Base-by-base conservation (phyloP, 2,329 filamentous ascomycete species). In the Xylogone sp. region DNA sequence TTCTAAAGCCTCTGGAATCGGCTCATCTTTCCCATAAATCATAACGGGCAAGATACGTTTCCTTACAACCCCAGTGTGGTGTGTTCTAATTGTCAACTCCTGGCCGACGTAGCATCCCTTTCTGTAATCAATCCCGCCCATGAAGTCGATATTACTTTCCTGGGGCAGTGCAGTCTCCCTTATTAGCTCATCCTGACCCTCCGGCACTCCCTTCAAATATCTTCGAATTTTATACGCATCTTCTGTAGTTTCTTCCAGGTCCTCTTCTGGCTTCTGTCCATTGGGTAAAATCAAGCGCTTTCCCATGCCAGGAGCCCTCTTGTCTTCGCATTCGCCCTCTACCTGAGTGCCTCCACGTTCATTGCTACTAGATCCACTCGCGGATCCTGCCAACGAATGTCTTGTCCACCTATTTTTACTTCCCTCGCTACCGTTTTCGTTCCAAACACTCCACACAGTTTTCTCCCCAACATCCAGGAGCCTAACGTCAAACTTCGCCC, bases 31-130 rank as follows among this genome's bases (percentile, higher is more conserved):
- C 6, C 72, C 73, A 67, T 93, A 94, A 16, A 97, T 64, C 57
- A 87, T 72, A 29, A 93, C 84, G 0, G 94, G 94, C 48, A 99
- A 69, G 46, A 97, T 83, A 46, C 94, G 81, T 76, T 97, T 96
- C 55, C 94, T 80, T 42, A 99, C 90, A 16, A 99, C 90, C 20
- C 94, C 94, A 12, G 88, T 92, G 70, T 99, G 94, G 67, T 92
- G 87, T 1, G 94, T 99, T 42, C 94, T 86, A 58, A 97, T 96
- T 1, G 94, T 97, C 57, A 99, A 79, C 69, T 99, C 94, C 71
- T 99, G 94, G 0, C 94, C 94, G 7, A 97, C 83, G 69, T 99
- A 99, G 71, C 94, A 99, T 7, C 94, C 94, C 73, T 99, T 99
- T 65, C 84, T 84, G 73, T 94, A 99, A 70, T 97, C 90, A 59